Base-by-base conservation (phyloP, 352 stramenopile species). In the Elongisporangium anandrum region DNA sequence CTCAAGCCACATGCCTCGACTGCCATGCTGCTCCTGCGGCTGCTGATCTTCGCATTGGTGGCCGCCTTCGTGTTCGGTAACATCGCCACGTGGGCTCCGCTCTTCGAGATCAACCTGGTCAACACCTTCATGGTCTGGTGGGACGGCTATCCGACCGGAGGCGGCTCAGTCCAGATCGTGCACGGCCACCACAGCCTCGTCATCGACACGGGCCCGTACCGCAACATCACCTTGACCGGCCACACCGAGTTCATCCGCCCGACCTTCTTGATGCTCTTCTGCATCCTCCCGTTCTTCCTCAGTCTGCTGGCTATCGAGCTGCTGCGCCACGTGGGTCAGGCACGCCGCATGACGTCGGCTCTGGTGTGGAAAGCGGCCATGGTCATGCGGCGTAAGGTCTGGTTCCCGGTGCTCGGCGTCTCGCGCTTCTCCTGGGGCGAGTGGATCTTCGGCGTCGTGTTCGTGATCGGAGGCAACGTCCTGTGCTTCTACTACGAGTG, bases 211-310 rank as follows among this genome's bases (percentile, higher is more conserved):
- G n/a, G n/a, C n/a, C n/a, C n/a, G n/a, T n/a, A n/a, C n/a, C n/a
- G 73, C 39, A 76, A 85, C 64, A 81, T 82, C 69, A 79, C 68
- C 8, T 59, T 73, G 63, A 70, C 57, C 19, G 72, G 74, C 54
- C 77, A 87, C 72, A 83, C 70, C 7, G 81, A 91, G 65, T 85
- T 91, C 70, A 65, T 88, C 34, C 70, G 69, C 3, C 75, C 75
- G 50, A 90, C 78, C 15, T 91, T 83, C 60, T 67, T 91, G 50
- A 69, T 88, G 29, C 66, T 91, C 58, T 88, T 84, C 59, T 81
- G 75, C 64, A 77, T 88, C 38, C 34, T 87, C n/a, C 81, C 81
- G 1, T 77, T 92, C 65, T 53, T 87, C 54, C 23, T 78, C 50
- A 73, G 73, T 49, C 61, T 86, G 54, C 39, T 91, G 45, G 49